These are phyloP conservation scores for Geotrichum bryndzae DNA, from an alignment of 1,139 yeast species.

Conservation along the genomic window DNA sequence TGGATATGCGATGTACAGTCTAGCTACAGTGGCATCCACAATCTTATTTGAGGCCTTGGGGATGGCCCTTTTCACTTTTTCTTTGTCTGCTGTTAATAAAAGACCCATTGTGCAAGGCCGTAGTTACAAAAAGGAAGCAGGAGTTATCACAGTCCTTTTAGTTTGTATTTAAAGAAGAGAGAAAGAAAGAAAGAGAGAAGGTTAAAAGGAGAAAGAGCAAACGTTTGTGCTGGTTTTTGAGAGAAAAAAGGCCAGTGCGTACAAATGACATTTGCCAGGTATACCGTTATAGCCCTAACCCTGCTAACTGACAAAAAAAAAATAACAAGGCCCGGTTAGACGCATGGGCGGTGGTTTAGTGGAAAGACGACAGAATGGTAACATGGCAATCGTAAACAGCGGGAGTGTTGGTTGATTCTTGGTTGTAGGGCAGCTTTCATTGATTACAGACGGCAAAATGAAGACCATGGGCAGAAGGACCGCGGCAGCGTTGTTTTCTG, in stretches of 20 bases:
- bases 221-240: not conserved
- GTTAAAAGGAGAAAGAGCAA: not conserved
- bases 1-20: conserved; percentile 86
- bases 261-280: not conserved
- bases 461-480: too few species aligned
- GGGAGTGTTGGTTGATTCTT: too few species aligned
- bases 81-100: conserved; percentile 68
- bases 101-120: conserved; percentile 44
- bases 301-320: not conserved
- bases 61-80: conserved; percentile 76
- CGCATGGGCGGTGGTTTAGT: not conserved
- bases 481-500: too few species aligned
- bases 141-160: too few species aligned
- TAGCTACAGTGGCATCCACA: conserved; percentile 84
- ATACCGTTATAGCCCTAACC: not conserved
- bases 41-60: conserved; percentile 87
- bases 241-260: too few species aligned
- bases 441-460: too few species aligned
- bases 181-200: not conserved
- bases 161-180: not conserved
- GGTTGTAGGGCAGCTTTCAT: too few species aligned
- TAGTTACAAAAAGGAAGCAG: not conserved
- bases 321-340: not conserved
- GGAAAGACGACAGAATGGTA: too few species aligned
- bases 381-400: too few species aligned